These are phyloP conservation scores for Phytophthora cajani DNA, from an alignment of 352 stramenopile genomes.

Conservation along the genomic window DNA sequence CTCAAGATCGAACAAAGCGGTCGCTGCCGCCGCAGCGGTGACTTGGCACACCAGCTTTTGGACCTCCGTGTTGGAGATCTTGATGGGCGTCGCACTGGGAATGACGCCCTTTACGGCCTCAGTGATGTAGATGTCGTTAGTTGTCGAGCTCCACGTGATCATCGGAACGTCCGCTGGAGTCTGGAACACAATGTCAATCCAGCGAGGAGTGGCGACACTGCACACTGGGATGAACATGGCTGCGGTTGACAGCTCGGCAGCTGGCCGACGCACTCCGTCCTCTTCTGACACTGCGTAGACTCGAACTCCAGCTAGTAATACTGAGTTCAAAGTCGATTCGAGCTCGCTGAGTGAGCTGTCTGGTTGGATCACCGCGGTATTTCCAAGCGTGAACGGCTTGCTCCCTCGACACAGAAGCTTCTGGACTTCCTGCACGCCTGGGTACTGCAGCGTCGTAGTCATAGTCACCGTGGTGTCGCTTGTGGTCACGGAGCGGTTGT, in stretches of 20 bases:
- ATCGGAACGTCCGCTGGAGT: conserved; percentile 53
- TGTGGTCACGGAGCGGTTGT: conserved; percentile 72
- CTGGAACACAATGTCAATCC: conserved; percentile 74
- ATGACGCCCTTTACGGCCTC: conserved; percentile 62
- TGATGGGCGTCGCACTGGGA: conserved; percentile 38
- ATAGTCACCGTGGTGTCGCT: conserved; percentile 62
- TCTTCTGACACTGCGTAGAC: conserved; percentile 41
- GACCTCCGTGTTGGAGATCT: conserved; percentile 63
- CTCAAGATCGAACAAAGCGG: conserved; percentile 55
- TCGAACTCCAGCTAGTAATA: conserved; percentile 49
- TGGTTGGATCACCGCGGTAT: conserved; percentile 37
- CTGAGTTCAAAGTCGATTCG: conserved; percentile 55
- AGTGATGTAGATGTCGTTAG: conserved; percentile 69
- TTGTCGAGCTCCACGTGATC: conserved; percentile 58
- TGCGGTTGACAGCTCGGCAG: conserved; percentile 32
- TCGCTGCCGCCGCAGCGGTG: conserved; percentile 30
- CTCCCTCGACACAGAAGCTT: conserved; percentile 61
- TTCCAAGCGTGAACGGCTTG: conserved; percentile 48
- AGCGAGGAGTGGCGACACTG: conserved; percentile 45
- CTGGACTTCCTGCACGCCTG: conserved; percentile 77
- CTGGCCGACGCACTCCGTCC: conserved; percentile 26
- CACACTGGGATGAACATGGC: conserved; percentile 64
- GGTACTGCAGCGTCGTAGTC: conserved; percentile 57
- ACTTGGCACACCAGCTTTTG: conserved; percentile 68
- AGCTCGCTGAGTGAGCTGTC: conserved; percentile 60